Evolutionary conservation across 2,329 filamentous ascomycete species (phyloP), one percentile per base, ranked within the genome.

Genomic region (Fusarium torreyae): DNA sequence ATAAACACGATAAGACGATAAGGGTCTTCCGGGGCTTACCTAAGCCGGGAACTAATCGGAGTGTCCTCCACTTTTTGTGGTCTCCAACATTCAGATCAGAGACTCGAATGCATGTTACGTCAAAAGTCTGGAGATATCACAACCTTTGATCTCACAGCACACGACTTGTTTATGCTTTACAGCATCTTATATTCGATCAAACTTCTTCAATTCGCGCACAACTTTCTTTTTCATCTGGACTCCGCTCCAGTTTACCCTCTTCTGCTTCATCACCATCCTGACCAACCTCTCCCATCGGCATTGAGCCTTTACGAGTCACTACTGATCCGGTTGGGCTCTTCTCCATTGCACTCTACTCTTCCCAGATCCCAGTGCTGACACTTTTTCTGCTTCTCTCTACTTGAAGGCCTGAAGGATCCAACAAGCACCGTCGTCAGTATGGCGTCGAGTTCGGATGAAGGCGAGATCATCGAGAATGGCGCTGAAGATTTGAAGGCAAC

Each of bases 381-480:
- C 76, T 71, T 75, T 70, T 66, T 68, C 64, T 74, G 48, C 68
- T 71, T 66, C 53, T 40, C 60, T 60, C 60, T 43, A 38, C 36
- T 69, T 61, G 18, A 74, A 61, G 67, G 45, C 55, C 66, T 44
- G 44, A 59, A 61, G 57, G 58, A 73, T 66, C 61, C 55, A 64
- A 38, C 57, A 53, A 70, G 53, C 45, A 67, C 71, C 69, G 69
- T 72, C 71, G 69, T 64, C 72, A 77, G 62, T 57, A 81, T 81
- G 80, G 70, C 79, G 73, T 83, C 83, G 74, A 93, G 91, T 83
- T 93, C 92, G 77, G 93, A 93, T 81, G 93, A 97, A 83, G 93
- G 94, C 83, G 94, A 97, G 85, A 94, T 95, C 81, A 83, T 91
- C 80, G 92, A 94, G 83, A 88, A 88, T 83, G 86, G 87, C 82